phyloP scores from a whole-genome alignment of 768 basidiomycete genomes.

The Pisolithus tinctorius region DNA sequence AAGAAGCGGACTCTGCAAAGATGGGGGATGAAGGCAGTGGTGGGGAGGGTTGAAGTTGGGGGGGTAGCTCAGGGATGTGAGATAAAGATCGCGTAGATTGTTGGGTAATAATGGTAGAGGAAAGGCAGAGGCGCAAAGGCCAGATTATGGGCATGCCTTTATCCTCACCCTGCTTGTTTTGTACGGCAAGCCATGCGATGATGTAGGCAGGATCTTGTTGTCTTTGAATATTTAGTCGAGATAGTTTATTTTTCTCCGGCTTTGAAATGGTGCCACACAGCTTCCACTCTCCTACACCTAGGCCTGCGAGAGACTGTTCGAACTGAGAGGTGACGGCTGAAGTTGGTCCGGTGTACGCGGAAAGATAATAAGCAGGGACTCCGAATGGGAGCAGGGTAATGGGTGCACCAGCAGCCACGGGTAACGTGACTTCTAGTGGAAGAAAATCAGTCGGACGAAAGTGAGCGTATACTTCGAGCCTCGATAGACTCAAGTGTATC shows the following conservation, averaged over 20 bases:
- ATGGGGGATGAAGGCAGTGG: conserved; percentile 33
- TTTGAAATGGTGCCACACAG: conserved; percentile 1
- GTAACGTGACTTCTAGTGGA: conserved; percentile 36
- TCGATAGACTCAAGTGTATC: conserved; percentile 38
- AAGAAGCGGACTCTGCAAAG: conserved; percentile 15
- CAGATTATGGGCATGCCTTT: conserved; percentile 73
- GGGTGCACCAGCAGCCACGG: conserved; percentile 54
- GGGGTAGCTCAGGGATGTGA: conserved; percentile 57
- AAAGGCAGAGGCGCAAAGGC: conserved; percentile 54
- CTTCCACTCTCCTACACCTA: conserved; percentile 54
- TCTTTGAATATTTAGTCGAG: conserved; percentile 13
- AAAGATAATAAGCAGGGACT: conserved; percentile 66
- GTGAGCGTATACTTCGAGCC: conserved; percentile 60
- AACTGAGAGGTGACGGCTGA: conserved; percentile 58
- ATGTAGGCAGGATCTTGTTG: conserved; percentile 35
- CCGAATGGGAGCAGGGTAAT: conserved; percentile 65
- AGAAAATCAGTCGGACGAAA: conserved; percentile 53
- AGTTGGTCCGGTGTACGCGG: conserved; percentile 64
- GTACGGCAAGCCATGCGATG: conserved; percentile 68
- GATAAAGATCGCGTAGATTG: conserved; percentile 35
- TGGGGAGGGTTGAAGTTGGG: conserved; percentile 52
- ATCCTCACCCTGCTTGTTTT: conserved; percentile 75
- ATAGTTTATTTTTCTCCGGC: conserved; percentile 17
- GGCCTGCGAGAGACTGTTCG: conserved; percentile 51
- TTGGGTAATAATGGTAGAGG: conserved; percentile 31